These are phyloP conservation scores for Viridothelium virens DNA, from an alignment of 495 filamentous ascomycete genomes.

Conservation along the genomic window DNA sequence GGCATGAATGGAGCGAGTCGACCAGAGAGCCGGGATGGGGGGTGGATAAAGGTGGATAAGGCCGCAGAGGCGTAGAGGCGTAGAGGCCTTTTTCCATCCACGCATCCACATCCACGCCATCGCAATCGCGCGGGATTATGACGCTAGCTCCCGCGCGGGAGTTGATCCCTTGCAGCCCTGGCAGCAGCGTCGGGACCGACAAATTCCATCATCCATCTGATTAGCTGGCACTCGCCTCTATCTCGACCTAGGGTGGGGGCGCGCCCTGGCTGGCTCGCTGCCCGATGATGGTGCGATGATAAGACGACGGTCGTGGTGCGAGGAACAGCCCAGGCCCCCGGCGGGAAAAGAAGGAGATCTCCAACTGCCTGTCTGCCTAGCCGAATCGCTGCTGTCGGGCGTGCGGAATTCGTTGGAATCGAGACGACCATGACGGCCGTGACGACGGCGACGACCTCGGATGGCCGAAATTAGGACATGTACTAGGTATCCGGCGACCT, in stretches of 20 bases:
- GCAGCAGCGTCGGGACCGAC: neutral
- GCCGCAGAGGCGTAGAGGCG: no score
- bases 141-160: constrained; percentile 9
- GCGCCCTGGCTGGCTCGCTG: no score
- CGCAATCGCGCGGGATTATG: constrained; percentile 3
- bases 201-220: neutral
- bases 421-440: no score
- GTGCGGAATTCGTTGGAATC: neutral
- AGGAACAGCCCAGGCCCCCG: neutral
- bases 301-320: neutral
- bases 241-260: neutral
- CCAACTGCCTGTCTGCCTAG: neutral
- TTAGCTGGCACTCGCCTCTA: no score
- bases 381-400: neutral
- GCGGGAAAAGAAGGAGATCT: neutral
- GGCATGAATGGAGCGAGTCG: neutral
- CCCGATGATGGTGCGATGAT: neutral
- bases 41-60: no score
- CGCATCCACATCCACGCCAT: neutral
- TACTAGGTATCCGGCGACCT: no score
- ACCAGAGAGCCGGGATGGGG: no score
- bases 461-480: no score
- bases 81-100: no score
- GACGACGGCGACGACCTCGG: no score
- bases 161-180: constrained; percentile 9